Base-by-base conservation (phyloP, 2,329 filamentous ascomycete species). In the Lasiodiplodia hormozganensis region DNA sequence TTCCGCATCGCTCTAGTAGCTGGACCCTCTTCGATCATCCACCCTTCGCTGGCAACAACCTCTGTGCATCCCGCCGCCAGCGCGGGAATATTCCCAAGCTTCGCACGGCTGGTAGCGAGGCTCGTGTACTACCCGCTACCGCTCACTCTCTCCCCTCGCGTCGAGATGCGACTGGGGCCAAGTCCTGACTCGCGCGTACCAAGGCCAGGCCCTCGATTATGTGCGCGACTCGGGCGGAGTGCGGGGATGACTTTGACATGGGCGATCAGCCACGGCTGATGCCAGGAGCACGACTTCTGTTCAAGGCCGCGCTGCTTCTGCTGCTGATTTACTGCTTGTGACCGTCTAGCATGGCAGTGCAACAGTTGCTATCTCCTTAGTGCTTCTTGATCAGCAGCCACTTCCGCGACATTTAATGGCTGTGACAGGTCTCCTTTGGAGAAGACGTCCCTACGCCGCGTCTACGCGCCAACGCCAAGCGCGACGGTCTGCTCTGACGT, bases 371-470 rank as follows among this genome's bases (percentile, higher is more conserved):
- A 62, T 49, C 38, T 23, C 34, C 11, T n/a, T 62, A 62, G 57
- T 62, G 38, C 38, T 62, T 3, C 57, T 62, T 23, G 58, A 62
- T 62, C 58, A 62, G 58, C 58, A 62, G 58, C 58, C 58, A 62
- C 58, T 36, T 21, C 58, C 58, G 58, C 58, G 58, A 62, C 58
- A 62, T 62, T 62, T 62, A 36, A 62, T 23, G 4, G 34, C 54
- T 28, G 28, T 62, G 58, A 62, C 58, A 62, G 58, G 43, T 62
- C 58, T 47, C 14, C 40, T 47, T 47, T 47, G 40, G 40, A 47
- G 40, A 18, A 47, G 18, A 47, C 6, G 40, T 47, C 40, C 40
- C 28, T 40, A 60, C 56, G 36, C 56, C 36, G 28, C 52, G 52
- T 28, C 52, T 54, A 21, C 47, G 14, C 47, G 47, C 28, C 16